A percentile compares a stretch with the other conserved stretches of the same genome.
Evolutionary conservation across 495 filamentous ascomycete genomes (phyloP).

Genomic region (Penicillium chermesinum): DNA sequence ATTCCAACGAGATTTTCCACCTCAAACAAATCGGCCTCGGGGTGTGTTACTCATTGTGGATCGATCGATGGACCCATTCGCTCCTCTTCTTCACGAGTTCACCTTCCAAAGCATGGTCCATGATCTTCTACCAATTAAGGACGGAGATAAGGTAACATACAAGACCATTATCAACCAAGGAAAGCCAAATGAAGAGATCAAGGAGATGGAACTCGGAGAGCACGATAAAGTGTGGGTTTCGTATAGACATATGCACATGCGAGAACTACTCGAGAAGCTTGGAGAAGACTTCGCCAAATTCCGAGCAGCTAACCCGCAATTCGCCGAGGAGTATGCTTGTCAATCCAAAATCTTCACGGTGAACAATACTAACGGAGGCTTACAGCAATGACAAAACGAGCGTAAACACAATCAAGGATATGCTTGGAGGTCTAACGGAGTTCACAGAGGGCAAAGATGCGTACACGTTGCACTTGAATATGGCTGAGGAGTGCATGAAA

Average conservation of each 20-base stretch:
- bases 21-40: slow-evolving; percentile 70
- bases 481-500: slow-evolving; percentile 98
- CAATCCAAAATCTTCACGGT: neutral
- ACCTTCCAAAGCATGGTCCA: slow-evolving; percentile 98
- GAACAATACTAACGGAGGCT: slow-evolving; percentile 5
- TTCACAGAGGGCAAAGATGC: slow-evolving; percentile 93
- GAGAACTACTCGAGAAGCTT: slow-evolving; percentile 90
- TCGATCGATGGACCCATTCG: slow-evolving; percentile 82
- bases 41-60: slow-evolving; percentile 84
- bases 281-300: slow-evolving; percentile 91
- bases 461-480: slow-evolving; percentile 89
- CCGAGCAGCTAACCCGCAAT: slow-evolving; percentile 87
- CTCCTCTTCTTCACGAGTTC: slow-evolving; percentile 90
- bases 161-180: slow-evolving; percentile 73
- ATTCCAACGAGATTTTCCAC: slow-evolving; percentile 77
- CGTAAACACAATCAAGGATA: slow-evolving; percentile 90
- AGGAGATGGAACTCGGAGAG: slow-evolving; percentile 85
- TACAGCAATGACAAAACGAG: slow-evolving; percentile 56
- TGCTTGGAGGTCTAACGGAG: slow-evolving; percentile 90
- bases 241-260: slow-evolving; percentile 94
- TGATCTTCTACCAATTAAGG: slow-evolving; percentile 81
- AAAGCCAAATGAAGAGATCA: slow-evolving; percentile 58
- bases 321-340: slow-evolving; percentile 59
- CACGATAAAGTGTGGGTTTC: slow-evolving; percentile 90
- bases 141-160: slow-evolving; percentile 82